These are phyloP conservation scores for Microcyclospora tardicrescens DNA, from an alignment of 2,329 filamentous ascomycete genomes.

Conservation along the genomic window DNA sequence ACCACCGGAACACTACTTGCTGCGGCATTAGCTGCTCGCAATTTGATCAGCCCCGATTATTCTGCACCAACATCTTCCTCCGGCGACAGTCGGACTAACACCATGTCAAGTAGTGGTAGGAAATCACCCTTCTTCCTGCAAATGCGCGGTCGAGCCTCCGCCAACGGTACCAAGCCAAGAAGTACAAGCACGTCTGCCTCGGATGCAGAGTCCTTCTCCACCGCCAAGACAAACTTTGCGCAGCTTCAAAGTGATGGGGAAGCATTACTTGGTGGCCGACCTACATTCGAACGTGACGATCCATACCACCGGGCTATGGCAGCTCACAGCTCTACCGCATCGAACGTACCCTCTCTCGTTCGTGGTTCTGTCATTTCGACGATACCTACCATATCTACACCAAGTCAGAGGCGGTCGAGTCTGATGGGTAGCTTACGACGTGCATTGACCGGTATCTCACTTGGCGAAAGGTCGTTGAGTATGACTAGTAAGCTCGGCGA, in stretches of 20 bases:
- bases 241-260: slow-evolving; percentile 40
- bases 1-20: slow-evolving; percentile 29
- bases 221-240: slow-evolving; percentile 37
- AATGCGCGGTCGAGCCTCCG: slow-evolving; percentile 8
- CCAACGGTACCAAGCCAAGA: slow-evolving; percentile 3
- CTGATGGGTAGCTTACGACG: slow-evolving; percentile 23
- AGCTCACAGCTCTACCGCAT: slow-evolving; percentile 7
- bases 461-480: slow-evolving; percentile 19
- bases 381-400: background rate
- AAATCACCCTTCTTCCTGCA: slow-evolving; percentile 19
- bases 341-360: background rate
- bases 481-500: slow-evolving; percentile 9
- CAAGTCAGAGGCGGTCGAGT: slow-evolving; percentile 8
- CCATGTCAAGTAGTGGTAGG: slow-evolving; percentile 22
- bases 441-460: slow-evolving; percentile 18
- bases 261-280: slow-evolving; percentile 34
- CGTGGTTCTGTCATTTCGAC: background rate
- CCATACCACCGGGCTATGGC: slow-evolving; percentile 20
- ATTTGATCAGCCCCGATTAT: background rate
- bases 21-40: slow-evolving; percentile 13
- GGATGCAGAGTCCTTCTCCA: slow-evolving; percentile 39
- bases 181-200: slow-evolving; percentile 3
- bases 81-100: slow-evolving; percentile 15
- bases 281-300: slow-evolving; percentile 22
- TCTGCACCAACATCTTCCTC: background rate